Percentiles rank a stretch among this genome's conserved stretches.
Evolutionary conservation across 441 rosid genomes (phyloP).

Genomic region (Francoa sonchifolia): DNA sequence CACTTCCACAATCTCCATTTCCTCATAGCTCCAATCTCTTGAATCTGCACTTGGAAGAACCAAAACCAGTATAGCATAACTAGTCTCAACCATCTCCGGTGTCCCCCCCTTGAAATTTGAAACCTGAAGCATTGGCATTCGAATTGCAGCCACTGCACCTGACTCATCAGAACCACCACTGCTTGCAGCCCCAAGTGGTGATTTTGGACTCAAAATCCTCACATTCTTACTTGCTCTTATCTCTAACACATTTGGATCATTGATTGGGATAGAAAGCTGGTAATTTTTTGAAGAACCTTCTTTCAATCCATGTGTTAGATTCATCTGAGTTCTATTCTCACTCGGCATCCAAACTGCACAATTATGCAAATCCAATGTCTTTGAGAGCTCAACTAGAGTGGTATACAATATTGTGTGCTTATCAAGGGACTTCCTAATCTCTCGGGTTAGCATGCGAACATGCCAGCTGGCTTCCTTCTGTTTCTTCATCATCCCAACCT

Average conservation of each 20-base stretch:
- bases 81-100: conserved; percentile 42
- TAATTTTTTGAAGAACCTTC: conserved; percentile 22
- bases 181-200: conserved; percentile 42
- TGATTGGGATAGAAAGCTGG: conserved; percentile 20
- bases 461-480: conserved; percentile 63
- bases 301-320: conserved; percentile 46
- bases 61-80: conserved; percentile 53
- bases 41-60: conserved; percentile 38
- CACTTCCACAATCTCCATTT: conserved; percentile 57
- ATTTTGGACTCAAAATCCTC: conserved; percentile 31
- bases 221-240: conserved; percentile 40
- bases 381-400: conserved; percentile 53
- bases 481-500: conserved; percentile 62
- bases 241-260: conserved; percentile 44
- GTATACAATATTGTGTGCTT: conserved; percentile 56
- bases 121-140: conserved; percentile 63
- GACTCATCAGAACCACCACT: conserved; percentile 35
- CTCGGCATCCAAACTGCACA: conserved; percentile 74
- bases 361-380: conserved; percentile 55
- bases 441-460: conserved; percentile 54
- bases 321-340: conserved; percentile 39
- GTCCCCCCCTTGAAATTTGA: conserved; percentile 67
- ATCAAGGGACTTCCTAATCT: conserved; percentile 59
- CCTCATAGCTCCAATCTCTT: conserved; percentile 40
- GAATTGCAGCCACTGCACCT: conserved; percentile 55